Base-by-base conservation (phyloP, 495 filamentous ascomycete species). In the Hapsidospora chrysogenum region DNA sequence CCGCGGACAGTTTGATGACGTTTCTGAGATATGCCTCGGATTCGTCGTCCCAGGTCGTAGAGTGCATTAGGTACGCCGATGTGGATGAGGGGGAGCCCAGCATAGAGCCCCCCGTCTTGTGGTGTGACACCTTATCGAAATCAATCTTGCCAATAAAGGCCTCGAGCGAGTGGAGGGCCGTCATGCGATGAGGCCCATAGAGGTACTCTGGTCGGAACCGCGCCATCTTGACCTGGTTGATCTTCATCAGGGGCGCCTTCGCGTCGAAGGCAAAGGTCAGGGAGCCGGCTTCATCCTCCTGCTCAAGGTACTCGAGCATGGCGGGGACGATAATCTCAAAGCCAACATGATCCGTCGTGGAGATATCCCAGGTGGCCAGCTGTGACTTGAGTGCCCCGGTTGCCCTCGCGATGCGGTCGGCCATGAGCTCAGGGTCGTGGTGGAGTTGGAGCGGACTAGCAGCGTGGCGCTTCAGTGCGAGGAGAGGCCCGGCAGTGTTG, bases 1-100 rank as follows among this genome's bases (percentile, higher is more conserved):
- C 37, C 45, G 40, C 23, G 11, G 6, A 6, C 6, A 26, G 23
- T 11, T 26, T 26, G 23, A 26, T 6, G 23, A 26, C 23, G 32
- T 46, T 36, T 7, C 33, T 33, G 2, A 59, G 35, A 33, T 56
- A 60, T 7, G 13, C 33, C 31, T 62, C 58, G 3, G 41, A 44
- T 17, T 56, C 50, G 11, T 48, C 32, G 39, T 69, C 60, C 63
- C 63, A 65, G 0, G 27, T 13, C 5, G 52, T 44, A 2, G 44
- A 22, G 39, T 62, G 34, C 34, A 63, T 63, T 17, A 70, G 36
- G 36, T 64, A 66, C 2, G 60, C 60, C 6, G 61, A 57, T 0
- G 61, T 71, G 1, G 45, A 47, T 4, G 65, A 57, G n/a, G 66
- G 66, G 3, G 65, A 69, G 9, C 43, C 58, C 55, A 67, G 49